Base-by-base conservation (phyloP, 129 eudicot genomes). In the Tagetes patula region DNA sequence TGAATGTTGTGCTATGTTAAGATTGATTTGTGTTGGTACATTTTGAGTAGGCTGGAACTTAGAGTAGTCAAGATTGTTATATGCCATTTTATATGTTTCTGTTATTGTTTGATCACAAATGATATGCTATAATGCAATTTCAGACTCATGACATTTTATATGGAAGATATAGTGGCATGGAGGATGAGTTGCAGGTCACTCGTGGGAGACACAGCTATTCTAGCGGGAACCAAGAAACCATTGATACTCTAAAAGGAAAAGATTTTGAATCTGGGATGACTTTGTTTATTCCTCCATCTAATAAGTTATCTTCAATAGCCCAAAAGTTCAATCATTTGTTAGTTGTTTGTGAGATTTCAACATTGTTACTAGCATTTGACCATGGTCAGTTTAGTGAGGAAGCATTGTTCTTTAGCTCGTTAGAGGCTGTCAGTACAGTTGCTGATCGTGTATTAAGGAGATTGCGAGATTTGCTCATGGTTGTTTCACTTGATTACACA, bases 401-500 rank as follows among this genome's bases (percentile, higher is more conserved):
- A 33, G 72, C 78, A 34, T 75, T 94, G 61, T 90, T 87, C 77
- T 94, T 90, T 83, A 89, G 91, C 84, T 84, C 97, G 50, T 73
- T 94, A 73, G 91, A 71, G 60, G 80, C 89, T 71, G 76, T 85
- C 42, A 78, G 81, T 76, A 81, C 86, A 27, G 65, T 88, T 71
- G 86, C 93, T 59, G 95, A 90, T 80, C 76, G 82, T 9, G 67
- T 90, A 75, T 79, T 86, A 45, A 83, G 96, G 82, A 90, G 88
- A 80, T 47, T 94, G 74, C 79, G 96, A 46, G 92, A 91, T 62
- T 76, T 94, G 79, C 85, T 94, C 62, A 90, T 88, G 97, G 93
- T 86, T 70, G 80, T 94, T 68, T 90, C 98, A 49, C 93, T 94
- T 73, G 97, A 94, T 78, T 87, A 78, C 73, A 94, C 93, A 32